These are phyloP conservation scores for Trichophyton simii DNA, from an alignment of 2,329 filamentous ascomycete species.

Conservation along the genomic window DNA sequence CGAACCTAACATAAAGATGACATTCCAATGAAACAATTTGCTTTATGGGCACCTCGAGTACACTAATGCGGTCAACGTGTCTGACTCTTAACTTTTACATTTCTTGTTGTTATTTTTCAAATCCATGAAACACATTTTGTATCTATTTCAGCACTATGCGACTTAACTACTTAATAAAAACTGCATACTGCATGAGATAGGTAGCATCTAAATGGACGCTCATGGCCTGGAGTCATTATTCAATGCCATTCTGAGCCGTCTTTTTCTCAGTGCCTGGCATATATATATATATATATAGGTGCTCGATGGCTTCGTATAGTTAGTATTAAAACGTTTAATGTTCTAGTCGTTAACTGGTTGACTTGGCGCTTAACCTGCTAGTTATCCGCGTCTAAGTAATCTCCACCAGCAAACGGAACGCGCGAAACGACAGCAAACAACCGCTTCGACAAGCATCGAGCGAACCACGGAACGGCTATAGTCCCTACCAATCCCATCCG, in stretches of 20 bases:
- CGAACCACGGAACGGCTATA: background rate
- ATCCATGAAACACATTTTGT: background rate
- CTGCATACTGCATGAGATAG: background rate
- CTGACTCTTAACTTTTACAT: background rate
- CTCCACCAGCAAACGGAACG: background rate
- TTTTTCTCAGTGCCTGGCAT: no score
- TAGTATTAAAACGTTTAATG: background rate
- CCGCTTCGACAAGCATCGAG: background rate
- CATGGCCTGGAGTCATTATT: no score
- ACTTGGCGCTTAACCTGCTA: background rate
- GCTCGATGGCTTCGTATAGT: background rate
- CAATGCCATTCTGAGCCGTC: no score
- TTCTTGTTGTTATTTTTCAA: background rate
- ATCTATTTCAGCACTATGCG: background rate
- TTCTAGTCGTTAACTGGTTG: background rate
- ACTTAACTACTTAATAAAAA: background rate
- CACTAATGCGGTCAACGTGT: background rate
- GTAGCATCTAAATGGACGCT: no score
- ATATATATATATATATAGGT: background rate
- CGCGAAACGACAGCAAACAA: background rate
- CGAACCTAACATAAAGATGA: constrained; percentile 68
- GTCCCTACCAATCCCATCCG: background rate
- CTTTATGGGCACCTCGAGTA: background rate
- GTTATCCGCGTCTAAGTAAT: background rate
- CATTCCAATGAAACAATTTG: constrained; percentile 40